These are phyloP conservation scores for Pueraria montana DNA, from an alignment of 306 rosid species.

Conservation along the genomic window DNA sequence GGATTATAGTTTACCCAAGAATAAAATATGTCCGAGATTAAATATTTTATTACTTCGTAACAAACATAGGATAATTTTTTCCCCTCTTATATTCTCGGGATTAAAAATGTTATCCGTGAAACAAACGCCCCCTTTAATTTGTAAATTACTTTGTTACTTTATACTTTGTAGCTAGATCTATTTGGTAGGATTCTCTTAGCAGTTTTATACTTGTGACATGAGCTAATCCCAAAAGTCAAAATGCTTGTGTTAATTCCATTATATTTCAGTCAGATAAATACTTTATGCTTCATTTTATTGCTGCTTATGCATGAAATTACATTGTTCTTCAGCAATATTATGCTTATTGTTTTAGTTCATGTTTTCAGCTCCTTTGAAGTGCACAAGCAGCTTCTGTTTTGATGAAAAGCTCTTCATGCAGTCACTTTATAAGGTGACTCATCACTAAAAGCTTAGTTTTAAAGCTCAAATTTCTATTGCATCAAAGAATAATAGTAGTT, in stretches of 20 bases:
- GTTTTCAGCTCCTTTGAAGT: conserved; percentile 70
- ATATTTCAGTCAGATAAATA: not conserved
- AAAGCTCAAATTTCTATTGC: conserved; percentile 15
- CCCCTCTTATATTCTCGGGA: no score
- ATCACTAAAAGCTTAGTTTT: conserved; percentile 12
- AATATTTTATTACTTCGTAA: no score
- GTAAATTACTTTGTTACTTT: conserved; percentile 3
- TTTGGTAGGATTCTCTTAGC: no score
- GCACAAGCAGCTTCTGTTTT: conserved; percentile 73
- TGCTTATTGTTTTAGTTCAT: conserved; percentile 31
- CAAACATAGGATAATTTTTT: no score
- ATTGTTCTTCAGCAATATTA: conserved; percentile 17
- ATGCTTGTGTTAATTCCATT: no score
- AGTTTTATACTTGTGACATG: not conserved
- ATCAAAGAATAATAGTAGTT: not conserved
- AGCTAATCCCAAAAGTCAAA: not conserved
- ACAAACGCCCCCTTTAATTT: no score
- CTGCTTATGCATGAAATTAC: not conserved
- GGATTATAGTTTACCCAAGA: no score
- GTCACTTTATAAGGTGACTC: conserved; percentile 88
- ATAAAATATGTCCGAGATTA: no score
- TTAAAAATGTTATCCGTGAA: no score
- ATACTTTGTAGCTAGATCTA: no score
- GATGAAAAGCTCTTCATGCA: conserved; percentile 89
- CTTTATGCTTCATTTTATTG: conserved; percentile 2